Percentiles rank a stretch among this genome's conserved stretches.
phyloP scores from a whole-genome alignment of 345 rosid genomes.

The Eucalyptus pumila region DNA sequence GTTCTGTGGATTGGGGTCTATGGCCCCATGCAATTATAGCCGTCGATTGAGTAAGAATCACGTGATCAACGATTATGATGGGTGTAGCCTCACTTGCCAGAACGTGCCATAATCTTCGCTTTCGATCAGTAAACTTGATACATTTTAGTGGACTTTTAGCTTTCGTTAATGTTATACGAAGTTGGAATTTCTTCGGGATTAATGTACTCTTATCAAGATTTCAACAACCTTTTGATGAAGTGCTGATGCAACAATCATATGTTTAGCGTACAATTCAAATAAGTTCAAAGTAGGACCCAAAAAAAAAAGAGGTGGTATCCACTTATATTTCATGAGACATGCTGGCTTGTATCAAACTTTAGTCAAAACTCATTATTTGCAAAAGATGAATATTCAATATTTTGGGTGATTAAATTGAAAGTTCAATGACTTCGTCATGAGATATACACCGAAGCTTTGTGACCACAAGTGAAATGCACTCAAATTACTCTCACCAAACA shows the following conservation, averaged over 20 bases:
- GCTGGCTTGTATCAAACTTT: accelerated
- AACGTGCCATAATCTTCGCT: not conserved
- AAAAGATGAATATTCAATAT: no score
- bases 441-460: no score
- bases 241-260: no score
- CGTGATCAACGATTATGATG: no score
- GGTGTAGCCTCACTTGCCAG: no score
- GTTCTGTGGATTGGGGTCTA: no score
- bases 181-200: not conserved
- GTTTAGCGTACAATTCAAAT: accelerated
- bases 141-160: not conserved
- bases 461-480: no score
- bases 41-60: no score
- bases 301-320: no score
- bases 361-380: not conserved
- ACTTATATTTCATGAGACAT: not conserved
- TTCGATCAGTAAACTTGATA: accelerated
- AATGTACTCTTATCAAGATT: not conserved
- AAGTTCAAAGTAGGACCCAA: not conserved
- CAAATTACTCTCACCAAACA: no score
- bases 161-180: not conserved
- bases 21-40: no score
- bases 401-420: accelerated
- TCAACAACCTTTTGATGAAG: accelerated
- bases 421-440: not conserved